Evolutionary conservation across 257 asterid genomes (phyloP), one percentile per base, ranked within the genome.

Genomic region (Nicotiana knightiana): DNA sequence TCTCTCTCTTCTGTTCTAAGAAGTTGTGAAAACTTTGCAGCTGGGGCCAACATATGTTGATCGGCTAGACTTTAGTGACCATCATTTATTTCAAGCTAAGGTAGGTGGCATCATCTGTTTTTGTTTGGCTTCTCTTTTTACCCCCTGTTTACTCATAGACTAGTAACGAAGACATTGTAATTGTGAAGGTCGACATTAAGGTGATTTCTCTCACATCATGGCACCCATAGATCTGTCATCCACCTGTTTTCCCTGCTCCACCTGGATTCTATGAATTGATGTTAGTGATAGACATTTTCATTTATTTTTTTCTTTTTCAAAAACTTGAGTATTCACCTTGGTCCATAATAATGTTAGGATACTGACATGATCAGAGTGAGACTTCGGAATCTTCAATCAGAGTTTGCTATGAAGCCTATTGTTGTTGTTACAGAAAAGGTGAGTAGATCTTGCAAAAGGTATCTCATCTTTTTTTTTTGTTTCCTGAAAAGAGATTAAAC

Each of bases 391-490:
- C 97, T 94, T 35, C 91, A 92, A 75, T 84, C 87, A 51, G 85
- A 88, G 85, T 94, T 85, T 83, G 83, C 73, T 70, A 67, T 81
- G 58, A 87, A 84, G 84, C 97, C 99, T 18, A 57, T 92, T 57
- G 90, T 91, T 82, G 91, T 94, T 76, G 84, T 89, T 71, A 96
- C 99, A 54, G 99, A 96, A 88, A 96, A 96, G 97, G 98, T 96
- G 65, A 83, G 88, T 55, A 6, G 80, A 77, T 59, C 67, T 77
- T 65, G 12, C 79, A 73, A 6, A 24, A 12, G 5, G 43, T 73
- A 48, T 26, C 24, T 21, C 63, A 7, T 73, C 2, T 26, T 26
- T 21, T 73, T 71, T 24, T 24, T 26, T 73, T 26, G 15, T 73
- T 71, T 24, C 79, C 48, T 71, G 7, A 4, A 24, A 24, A 32